These are phyloP conservation scores for Claviceps purpurea DNA, from an alignment of 2,329 filamentous ascomycete species.

Conservation along the genomic window DNA sequence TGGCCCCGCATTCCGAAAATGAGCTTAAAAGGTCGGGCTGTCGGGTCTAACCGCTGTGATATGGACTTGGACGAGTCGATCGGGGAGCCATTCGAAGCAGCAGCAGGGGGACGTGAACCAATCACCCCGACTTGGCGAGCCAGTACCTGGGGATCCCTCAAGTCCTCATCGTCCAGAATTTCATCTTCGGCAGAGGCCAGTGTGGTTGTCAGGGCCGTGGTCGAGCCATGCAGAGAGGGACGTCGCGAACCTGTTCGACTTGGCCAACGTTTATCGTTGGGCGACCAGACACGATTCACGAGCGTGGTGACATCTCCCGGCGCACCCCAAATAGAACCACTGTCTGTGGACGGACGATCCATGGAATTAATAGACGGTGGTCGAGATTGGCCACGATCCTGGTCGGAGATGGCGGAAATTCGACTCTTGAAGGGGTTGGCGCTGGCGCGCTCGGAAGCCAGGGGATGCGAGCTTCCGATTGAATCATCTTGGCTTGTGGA, in stretches of 20 bases:
- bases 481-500: slow-evolving; percentile 31
- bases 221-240: slow-evolving; percentile 68
- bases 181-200: slow-evolving; percentile 52
- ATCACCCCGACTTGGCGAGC: slow-evolving; percentile 57
- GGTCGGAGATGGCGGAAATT: slow-evolving; percentile 35
- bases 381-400: slow-evolving; percentile 46
- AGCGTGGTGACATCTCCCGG: slow-evolving; percentile 30
- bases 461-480: slow-evolving; percentile 20
- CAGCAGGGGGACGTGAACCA: slow-evolving; percentile 54
- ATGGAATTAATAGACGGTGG: slow-evolving; percentile 56
- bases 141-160: slow-evolving; percentile 36
- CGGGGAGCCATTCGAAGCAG: slow-evolving; percentile 1
- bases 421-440: slow-evolving; percentile 38
- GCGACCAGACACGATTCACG: slow-evolving; percentile 52
- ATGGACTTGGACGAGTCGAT: slow-evolving; percentile 20
- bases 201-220: slow-evolving; percentile 46
- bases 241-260: slow-evolving; percentile 63
- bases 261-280: slow-evolving; percentile 35
- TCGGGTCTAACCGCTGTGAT: slow-evolving; percentile 64
- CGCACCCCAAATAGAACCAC: slow-evolving; percentile 59
- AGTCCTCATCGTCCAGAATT: slow-evolving; percentile 44
- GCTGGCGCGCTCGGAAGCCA: slow-evolving; percentile 29
- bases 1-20: slow-evolving; percentile 38
- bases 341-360: slow-evolving; percentile 67
- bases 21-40: slow-evolving; percentile 76